Evolutionary conservation across 129 eudicot genomes (phyloP), one percentile per base, ranked within the genome.

Genomic region (Lactuca sativa): DNA sequence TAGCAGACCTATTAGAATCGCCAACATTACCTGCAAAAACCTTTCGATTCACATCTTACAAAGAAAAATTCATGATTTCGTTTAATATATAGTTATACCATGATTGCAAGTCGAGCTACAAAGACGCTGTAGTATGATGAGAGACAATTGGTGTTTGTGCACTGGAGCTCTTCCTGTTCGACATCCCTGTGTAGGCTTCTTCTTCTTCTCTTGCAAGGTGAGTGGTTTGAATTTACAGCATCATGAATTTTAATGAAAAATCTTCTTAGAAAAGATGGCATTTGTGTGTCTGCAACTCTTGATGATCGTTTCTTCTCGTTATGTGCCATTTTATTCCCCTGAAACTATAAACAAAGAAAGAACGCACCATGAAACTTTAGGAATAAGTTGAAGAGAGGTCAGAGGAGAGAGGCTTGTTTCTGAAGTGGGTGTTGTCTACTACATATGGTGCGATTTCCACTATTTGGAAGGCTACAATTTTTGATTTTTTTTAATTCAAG

Each of bases 51-150:
- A 47, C 52, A 47, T 59, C 48, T 14, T 14, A 38, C 33, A 67
- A 13, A 57, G 6, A n/a, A 40, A 37, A 3, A 48, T 14, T 47
- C 33, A 47, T 30, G 6, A 18, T 47, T 47, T 51, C 5, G 15
- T 47, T 32, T 16, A 9, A 4, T 34, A 11, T 3, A 64, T 33
- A 60, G 18, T n/a, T n/a, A 71, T 74, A 79, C 98, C 98, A 93
- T 93, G 82, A 93, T 93, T 52, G 98, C 92, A 37, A 93, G 97
- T 36, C 98, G 97, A 67, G 95, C 98, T 5, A 87, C 95, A 64
- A 93, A 93, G 62, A 93, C 90, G 25, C 95, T 90, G 77, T 90
- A 90, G 73, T 90, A 93, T 0, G 98, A 93, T 9, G 98, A 77
- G 40, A 87, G 79, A 66, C 96, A 89, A 66, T 77, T 74, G 48